A percentile compares a stretch with the other conserved stretches of the same genome.
Evolutionary conservation across 192 early-diverging fungal genomes (phyloP).

Genomic region (Coemansia reversa): DNA sequence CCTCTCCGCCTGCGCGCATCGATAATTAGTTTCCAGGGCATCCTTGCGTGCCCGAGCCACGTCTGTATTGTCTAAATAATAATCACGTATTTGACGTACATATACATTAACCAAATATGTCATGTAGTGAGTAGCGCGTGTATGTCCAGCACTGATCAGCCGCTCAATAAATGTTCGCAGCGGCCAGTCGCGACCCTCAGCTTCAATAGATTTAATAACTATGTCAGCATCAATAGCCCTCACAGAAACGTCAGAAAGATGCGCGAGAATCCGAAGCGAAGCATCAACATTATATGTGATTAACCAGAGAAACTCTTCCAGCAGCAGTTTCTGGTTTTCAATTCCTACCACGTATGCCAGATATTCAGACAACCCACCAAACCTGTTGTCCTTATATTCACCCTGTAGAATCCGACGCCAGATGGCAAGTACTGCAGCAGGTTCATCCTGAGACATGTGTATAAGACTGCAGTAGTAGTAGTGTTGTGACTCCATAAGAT

Average conservation of each 20-base stretch:
- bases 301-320: slow-evolving; percentile 36
- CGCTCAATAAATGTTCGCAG: slow-evolving; percentile 47
- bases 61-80: neutral
- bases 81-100: slow-evolving; percentile 43
- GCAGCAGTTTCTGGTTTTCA: slow-evolving; percentile 16
- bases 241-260: slow-evolving; percentile 21
- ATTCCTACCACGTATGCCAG: slow-evolving; percentile 14
- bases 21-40: slow-evolving; percentile 17
- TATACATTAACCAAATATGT: slow-evolving; percentile 41
- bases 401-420: slow-evolving; percentile 37
- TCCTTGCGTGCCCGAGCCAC: slow-evolving; percentile 1
- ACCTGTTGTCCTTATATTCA: slow-evolving; percentile 18
- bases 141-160: slow-evolving; percentile 25
- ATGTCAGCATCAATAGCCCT: slow-evolving; percentile 33
- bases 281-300: slow-evolving; percentile 16
- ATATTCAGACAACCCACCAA: slow-evolving; percentile 48
- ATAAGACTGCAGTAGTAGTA: slow-evolving; percentile 48
- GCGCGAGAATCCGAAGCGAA: slow-evolving; percentile 17
- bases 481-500: slow-evolving; percentile 11
- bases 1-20: slow-evolving; percentile 34
- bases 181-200: slow-evolving; percentile 9
- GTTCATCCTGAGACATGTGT: slow-evolving; percentile 24
- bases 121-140: slow-evolving; percentile 41
- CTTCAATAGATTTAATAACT: slow-evolving; percentile 18
- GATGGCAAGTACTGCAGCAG: slow-evolving; percentile 17